Base-by-base conservation (phyloP, 768 basidiomycete genomes). In the Suillus subalutaceus region DNA sequence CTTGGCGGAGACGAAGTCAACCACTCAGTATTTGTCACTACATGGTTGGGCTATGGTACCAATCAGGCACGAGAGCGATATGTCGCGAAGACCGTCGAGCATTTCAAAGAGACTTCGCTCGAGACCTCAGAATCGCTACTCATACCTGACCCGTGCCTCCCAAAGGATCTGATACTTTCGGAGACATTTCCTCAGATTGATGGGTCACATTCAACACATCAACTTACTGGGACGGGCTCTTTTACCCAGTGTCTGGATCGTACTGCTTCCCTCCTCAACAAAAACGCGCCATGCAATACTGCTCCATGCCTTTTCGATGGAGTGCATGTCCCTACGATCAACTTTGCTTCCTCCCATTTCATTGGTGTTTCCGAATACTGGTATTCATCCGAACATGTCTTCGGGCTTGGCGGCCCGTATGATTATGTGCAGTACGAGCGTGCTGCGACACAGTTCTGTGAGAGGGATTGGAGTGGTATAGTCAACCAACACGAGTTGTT, bases 321-420 rank as follows among this genome's bases (percentile, higher is more conserved):
- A 26, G 88, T 98, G 0, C 90, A 94, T 56, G 96, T 96, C 15
- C 97, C 97, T 7, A 86, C 89, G 1, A 98, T 99, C 73, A 94
- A 99, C 79, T 99, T 99, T 77, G 86, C 88, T 46, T 93, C 90
- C 41, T 94, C 93, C 15, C 91, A 90, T 64, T 99, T 99, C 77
- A 97, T 99, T 71, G 97, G 97, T 4, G 90, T 99, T 46, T 96
- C 94, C 16, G 97, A 99, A 77, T 99, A 99, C 76, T 99, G 97
- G 97, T 99, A 98, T 78, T 98, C 97, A 32, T 94, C 96, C 12
- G 96, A 99, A 71, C 96, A 99, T 76, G 91, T 98, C 58, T 95
- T 97, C 71, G 94, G 93, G 2, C 85, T 98, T 3, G 96, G 96
- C 26, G 97, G 97, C 3, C 85, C 95, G 26, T 99, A 98, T 80